Base-by-base conservation (phyloP, 75 land plant species). In the Sequoia sempervirens region DNA sequence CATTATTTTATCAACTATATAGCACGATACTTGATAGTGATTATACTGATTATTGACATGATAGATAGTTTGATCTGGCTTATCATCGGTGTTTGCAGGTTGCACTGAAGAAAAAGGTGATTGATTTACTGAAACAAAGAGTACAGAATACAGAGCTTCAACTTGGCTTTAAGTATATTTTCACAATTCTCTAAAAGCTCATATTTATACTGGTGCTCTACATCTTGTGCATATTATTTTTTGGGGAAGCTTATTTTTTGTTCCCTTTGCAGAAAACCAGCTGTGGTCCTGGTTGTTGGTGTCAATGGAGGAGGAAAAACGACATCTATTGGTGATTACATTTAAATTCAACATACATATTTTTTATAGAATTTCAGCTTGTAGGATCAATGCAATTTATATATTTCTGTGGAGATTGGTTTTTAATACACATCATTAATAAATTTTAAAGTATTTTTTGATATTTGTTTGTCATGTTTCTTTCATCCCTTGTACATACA, bases 291-390 rank as follows among this genome's bases (percentile, higher is more conserved):
- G 92, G 87, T 97, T 84, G 98, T 96, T 83, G 99, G 99, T 75
- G 99, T 97, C 18, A 97, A 97, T 91, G 99, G 99, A 56, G 99
- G 99, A 50, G 99, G 99, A 26, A 97, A 97, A 87, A 97, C 99
- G 12, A 97, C 99, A 52, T 96, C 99, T 45, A 93, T 97, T 78
- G 99, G 99, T 97, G 86, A 78, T 78, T 78, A 78, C 9, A 78
- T 78, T 37, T 78, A 43, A 78, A 78, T 45, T 10, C 50, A 78
- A 78, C 28, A 78, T 78, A 26, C 14, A 45, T 70, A 30, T 12
- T 76, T 76, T 50, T 45, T 45, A 38, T 2, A 41, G 79, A 76
- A 76, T 43, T 76, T 23, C 79, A 17, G 20, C 47, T 34, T 11
- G 32, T 81, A 30, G 18, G 80, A 20, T 34, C 82, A 61, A 23